Conservation (phyloP, 1,284 basidiomycete species). For the Hypsizygus ulmarius region DNA sequence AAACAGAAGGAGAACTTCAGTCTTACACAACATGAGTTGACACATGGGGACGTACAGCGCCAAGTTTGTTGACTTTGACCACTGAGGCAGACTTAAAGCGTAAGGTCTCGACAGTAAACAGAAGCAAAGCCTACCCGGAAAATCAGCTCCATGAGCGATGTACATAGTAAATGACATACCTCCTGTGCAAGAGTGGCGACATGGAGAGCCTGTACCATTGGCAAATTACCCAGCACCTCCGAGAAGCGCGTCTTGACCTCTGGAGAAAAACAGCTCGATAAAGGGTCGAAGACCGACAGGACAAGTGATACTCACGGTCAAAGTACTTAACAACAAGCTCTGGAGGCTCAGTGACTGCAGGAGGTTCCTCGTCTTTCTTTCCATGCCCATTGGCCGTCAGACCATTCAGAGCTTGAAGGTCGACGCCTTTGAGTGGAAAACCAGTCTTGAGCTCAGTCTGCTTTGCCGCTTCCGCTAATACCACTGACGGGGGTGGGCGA, state of each 20-base stretch:
- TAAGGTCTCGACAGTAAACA: constrained; percentile 60
- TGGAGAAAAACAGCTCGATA: constrained; percentile 23
- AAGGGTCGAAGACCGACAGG: constrained; percentile 7
- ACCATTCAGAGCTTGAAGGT: constrained; percentile 45
- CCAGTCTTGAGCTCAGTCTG: constrained; percentile 68
- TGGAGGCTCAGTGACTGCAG: constrained; percentile 58
- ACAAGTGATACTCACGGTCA: constrained; percentile 41
- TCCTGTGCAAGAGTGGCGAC: constrained; percentile 72
- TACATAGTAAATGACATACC: constrained; percentile 31
- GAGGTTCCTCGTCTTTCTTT: constrained; percentile 71
- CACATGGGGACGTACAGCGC: constrained; percentile 43
- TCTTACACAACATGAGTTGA: constrained; percentile 5
- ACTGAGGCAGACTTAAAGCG: constrained; percentile 69
- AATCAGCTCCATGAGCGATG: constrained; percentile 1
- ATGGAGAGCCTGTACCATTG: constrained; percentile 60
- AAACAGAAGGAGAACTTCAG: constrained; percentile 3
- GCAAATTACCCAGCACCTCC: constrained; percentile 35
- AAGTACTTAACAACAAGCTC: constrained; percentile 55
- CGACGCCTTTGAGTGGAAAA: constrained; percentile 60
- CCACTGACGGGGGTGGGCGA: constrained; percentile 63
- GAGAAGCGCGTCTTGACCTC: constrained; percentile 55
- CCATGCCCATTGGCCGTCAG: constrained; percentile 46
- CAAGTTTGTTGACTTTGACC: constrained; percentile 70
- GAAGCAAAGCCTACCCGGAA: constrained; percentile 55
- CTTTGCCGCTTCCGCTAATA: constrained; percentile 70